Conservation (phyloP, 1,139 yeast species). For the Geotrichum klebahnii region DNA sequence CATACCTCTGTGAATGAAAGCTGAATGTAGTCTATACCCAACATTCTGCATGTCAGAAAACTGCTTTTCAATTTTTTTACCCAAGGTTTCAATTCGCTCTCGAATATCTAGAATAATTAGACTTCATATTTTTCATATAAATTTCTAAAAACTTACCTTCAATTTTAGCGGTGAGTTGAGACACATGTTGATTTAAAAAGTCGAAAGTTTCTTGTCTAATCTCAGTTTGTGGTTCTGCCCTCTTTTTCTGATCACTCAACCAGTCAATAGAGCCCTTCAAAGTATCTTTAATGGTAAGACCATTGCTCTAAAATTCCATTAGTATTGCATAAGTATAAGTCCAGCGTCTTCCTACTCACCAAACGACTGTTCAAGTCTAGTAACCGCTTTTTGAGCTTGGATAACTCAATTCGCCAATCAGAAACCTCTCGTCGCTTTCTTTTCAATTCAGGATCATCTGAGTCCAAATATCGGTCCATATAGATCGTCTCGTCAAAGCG, state of each 20-base stretch:
- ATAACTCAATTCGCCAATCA: conserved; percentile 58
- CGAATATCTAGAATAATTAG: neutral
- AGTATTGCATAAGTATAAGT: conserved; percentile 49
- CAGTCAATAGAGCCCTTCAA: conserved; percentile 55
- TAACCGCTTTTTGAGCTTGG: conserved; percentile 45
- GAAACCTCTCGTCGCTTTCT: conserved; percentile 56
- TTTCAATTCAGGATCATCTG: conserved; percentile 53
- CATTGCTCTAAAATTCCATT: conserved; percentile 24
- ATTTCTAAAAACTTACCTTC: neutral
- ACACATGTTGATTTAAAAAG: conserved; percentile 34
- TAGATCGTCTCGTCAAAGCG: conserved; percentile 74
- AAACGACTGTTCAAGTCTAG: conserved; percentile 46
- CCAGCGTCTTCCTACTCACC: conserved; percentile 36
- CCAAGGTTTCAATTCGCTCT: conserved; percentile 36
- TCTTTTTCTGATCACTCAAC: conserved; percentile 39
- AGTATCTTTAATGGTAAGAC: conserved; percentile 29
- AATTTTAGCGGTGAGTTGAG: conserved; percentile 22
- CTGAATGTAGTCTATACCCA: conserved; percentile 82
- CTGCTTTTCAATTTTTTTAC: conserved; percentile 51
- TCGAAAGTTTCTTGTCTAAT: conserved; percentile 27
- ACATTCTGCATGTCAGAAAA: conserved; percentile 56
- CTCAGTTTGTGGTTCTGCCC: conserved; percentile 19
- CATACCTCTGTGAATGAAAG: conserved; percentile 76
- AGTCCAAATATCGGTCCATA: conserved; percentile 82
- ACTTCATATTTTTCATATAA: neutral